A percentile compares a stretch with the other conserved stretches of the same genome.
These are phyloP conservation scores for Wickerhamiella azyma DNA, from an alignment of 805 yeast species.

Conservation along the genomic window DNA sequence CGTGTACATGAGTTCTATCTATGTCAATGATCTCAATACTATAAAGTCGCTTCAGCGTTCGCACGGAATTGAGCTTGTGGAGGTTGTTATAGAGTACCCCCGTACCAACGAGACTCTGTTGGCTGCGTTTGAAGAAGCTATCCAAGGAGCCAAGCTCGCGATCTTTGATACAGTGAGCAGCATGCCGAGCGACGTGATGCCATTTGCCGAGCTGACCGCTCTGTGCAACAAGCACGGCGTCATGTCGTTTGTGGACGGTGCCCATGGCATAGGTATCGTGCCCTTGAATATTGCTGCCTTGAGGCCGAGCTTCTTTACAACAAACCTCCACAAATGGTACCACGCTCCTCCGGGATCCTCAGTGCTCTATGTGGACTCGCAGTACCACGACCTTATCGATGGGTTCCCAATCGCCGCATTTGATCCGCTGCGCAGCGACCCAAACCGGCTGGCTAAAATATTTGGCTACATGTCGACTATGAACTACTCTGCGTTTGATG, in stretches of 20 bases:
- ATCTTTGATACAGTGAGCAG: conserved; percentile 46
- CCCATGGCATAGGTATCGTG: conserved; percentile 46
- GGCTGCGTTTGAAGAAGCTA: conserved; percentile 27
- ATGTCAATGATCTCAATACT: conserved; percentile 42
- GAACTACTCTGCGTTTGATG: conserved; percentile 31
- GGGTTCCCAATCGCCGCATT: conserved; percentile 45
- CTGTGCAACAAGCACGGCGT: conserved; percentile 36
- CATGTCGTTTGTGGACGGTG: conserved; percentile 54
- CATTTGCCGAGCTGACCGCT: conserved; percentile 36
- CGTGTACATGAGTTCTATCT: conserved; percentile 36
- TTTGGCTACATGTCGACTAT: conserved; percentile 41
- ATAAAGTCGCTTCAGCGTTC: conserved; percentile 21
- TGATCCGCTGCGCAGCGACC: conserved; percentile 12
- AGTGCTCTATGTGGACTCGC: conserved; percentile 40
- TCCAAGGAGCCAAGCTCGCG: conserved; percentile 28
- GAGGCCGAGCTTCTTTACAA: conserved; percentile 46
- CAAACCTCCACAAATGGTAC: conserved; percentile 62
- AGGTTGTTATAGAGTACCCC: conserved; percentile 33
- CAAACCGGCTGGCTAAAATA: conserved; percentile 27
- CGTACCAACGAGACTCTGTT: conserved; percentile 24
- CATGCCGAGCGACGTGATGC: conserved; percentile 48
- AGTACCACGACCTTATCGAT: conserved; percentile 37
- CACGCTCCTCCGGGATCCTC: conserved; percentile 46
- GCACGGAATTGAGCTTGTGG: conserved; percentile 27
- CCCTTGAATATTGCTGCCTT: conserved; percentile 18